Percentiles rank a stretch among this genome's conserved stretches.
phyloP scores from a whole-genome alignment of 2,329 filamentous ascomycete species.

The Penicillium frequentans region DNA sequence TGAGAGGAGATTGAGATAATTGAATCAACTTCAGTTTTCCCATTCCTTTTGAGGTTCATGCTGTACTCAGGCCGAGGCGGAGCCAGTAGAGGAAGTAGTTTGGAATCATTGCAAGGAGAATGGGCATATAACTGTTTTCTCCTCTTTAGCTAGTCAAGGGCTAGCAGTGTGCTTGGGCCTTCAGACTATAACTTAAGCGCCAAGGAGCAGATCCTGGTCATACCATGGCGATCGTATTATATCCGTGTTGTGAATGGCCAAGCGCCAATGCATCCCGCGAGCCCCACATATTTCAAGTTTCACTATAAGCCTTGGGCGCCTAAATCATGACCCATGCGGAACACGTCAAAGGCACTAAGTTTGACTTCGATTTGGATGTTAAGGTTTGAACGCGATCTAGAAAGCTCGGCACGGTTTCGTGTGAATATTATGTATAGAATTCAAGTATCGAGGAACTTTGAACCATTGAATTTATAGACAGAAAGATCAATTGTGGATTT shows the following conservation, averaged over 20 bases:
- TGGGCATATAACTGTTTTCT: neutral
- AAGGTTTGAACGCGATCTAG: too few relatives aligned
- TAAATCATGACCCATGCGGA: neutral
- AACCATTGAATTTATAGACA: neutral
- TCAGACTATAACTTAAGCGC: neutral
- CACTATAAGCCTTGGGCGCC: neutral
- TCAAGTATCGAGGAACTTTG: neutral
- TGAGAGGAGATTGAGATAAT: neutral
- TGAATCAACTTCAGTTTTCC: neutral
- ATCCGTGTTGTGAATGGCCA: neutral
- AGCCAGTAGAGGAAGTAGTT: neutral
- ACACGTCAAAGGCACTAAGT: neutral
- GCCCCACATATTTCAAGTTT: neutral
- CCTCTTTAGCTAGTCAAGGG: neutral
- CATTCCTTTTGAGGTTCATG: neutral
- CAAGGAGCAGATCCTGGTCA: neutral
- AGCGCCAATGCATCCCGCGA: neutral
- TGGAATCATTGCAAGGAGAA: neutral
- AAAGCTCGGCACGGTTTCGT: too few relatives aligned
- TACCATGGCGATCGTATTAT: neutral
- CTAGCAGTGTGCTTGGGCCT: neutral
- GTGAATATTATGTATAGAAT: too few relatives aligned
- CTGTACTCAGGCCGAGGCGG: neutral
- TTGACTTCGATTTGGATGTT: too few relatives aligned
- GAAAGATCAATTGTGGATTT: conserved; percentile 8